Conservation (phyloP, 257 asterid species). For the Jaltomata sinuosa region DNA sequence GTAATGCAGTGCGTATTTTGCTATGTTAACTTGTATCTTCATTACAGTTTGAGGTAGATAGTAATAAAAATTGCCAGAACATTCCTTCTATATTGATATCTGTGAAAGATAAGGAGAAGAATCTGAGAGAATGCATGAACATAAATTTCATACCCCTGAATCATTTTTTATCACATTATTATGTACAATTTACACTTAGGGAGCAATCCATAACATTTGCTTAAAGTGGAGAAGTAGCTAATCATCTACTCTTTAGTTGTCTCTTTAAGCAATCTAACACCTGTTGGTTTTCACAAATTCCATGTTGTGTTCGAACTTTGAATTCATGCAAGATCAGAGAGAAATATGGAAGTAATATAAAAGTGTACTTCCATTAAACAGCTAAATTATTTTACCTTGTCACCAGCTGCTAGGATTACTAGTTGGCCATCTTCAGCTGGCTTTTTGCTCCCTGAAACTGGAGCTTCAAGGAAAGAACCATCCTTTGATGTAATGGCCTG, state of each 20-base stretch:
- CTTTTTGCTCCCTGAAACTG: constrained; percentile 97
- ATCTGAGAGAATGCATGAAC: background rate
- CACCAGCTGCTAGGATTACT: constrained; percentile 97
- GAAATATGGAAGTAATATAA: background rate
- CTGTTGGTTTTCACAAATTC: background rate
- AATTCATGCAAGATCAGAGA: background rate
- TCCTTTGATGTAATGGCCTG: constrained; percentile 82
- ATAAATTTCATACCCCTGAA: background rate
- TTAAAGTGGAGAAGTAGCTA: background rate
- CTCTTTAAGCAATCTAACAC: background rate
- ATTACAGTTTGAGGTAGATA: background rate
- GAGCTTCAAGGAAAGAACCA: constrained; percentile 83
- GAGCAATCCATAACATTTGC: background rate
- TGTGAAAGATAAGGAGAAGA: background rate
- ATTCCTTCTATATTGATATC: background rate
- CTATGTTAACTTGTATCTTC: background rate
- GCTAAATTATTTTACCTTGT: constrained; percentile 34
- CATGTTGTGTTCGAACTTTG: background rate
- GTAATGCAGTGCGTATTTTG: background rate
- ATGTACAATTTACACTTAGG: background rate
- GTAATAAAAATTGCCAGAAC: background rate
- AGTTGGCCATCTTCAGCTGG: constrained; percentile 99
- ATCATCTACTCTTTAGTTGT: background rate
- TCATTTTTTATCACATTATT: background rate
- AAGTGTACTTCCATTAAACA: background rate